phyloP scores from a whole-genome alignment of 495 filamentous ascomycete species.

The Entonaema liquescens region DNA sequence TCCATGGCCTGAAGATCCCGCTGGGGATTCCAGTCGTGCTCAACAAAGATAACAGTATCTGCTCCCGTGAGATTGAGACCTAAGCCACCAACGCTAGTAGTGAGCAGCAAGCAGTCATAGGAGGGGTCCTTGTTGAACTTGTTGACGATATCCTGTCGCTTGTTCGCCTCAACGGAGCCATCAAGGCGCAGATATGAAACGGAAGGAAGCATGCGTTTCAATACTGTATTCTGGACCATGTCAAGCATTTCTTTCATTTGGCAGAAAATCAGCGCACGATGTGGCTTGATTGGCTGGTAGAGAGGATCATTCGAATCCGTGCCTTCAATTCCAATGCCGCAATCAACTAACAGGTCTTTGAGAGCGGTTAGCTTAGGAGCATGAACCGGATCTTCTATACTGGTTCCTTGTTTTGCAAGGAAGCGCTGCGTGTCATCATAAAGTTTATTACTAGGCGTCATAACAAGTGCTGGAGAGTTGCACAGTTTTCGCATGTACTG shows the following conservation, averaged over 20 bases:
- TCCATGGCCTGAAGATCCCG: conserved; percentile 99
- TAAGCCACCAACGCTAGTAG: conserved; percentile 92
- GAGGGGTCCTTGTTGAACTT: conserved; percentile 97
- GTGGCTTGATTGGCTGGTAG: conserved; percentile 83
- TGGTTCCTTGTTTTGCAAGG: conserved; percentile 74
- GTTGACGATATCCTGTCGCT: conserved; percentile 95
- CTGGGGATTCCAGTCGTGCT: conserved; percentile 99
- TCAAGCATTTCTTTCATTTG: conserved; percentile 99
- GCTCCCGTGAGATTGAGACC: conserved; percentile 96
- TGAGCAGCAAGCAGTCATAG: conserved; percentile 91
- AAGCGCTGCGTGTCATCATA: conserved; percentile 83
- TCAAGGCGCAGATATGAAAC: conserved; percentile 92
- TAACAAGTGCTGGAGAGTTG: conserved; percentile 94
- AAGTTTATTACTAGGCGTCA: conserved; percentile 91
- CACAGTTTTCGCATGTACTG: conserved; percentile 99
- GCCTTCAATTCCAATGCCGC: conserved; percentile 85
- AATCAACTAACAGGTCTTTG: conserved; percentile 89
- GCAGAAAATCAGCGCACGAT: conserved; percentile 96
- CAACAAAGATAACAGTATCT: conserved; percentile 98
- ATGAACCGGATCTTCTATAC: conserved; percentile 83
- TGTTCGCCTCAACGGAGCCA: conserved; percentile 86
- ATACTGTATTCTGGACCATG: conserved; percentile 92
- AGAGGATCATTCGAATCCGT: conserved; percentile 69
- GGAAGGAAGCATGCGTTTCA: conserved; percentile 83
- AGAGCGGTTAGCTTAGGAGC: conserved; percentile 93